phyloP scores from a whole-genome alignment of 1,139 yeast genomes.

The Candida sp. region DNA sequence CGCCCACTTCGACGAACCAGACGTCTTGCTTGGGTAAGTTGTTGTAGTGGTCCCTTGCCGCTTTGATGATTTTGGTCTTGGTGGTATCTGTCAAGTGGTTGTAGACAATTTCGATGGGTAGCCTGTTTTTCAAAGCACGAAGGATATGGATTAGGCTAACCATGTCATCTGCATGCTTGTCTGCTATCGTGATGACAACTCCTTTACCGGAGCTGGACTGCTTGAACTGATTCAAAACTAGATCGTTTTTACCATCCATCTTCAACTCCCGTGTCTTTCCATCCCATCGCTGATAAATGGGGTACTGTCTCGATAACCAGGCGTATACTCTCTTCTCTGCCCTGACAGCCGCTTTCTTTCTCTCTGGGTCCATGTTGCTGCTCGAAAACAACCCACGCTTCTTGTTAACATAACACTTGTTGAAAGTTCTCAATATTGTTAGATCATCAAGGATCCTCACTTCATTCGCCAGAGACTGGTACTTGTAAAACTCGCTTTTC shows the following conservation, averaged over 20 bases:
- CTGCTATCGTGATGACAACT: constrained; percentile 39
- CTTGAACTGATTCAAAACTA: constrained; percentile 15
- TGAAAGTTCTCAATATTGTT: constrained; percentile 46
- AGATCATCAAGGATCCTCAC: constrained; percentile 30
- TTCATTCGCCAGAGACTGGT: not conserved
- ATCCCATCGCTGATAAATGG: constrained; percentile 50
- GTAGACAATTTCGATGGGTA: constrained; percentile 40
- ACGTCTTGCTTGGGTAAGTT: constrained; percentile 41
- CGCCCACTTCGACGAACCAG: constrained; percentile 45
- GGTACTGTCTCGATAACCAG: constrained; percentile 28
- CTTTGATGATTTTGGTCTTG: constrained; percentile 25
- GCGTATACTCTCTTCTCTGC: not conserved
- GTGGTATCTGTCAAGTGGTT: constrained; percentile 25
- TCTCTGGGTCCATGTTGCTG: constrained; percentile 10
- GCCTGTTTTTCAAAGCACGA: constrained; percentile 29
- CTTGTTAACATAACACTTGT: constrained; percentile 42
- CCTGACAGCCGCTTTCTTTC: constrained; percentile 3
- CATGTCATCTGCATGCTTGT: constrained; percentile 30
- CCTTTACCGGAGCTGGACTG: constrained; percentile 32
- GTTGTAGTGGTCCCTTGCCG: constrained; percentile 26
- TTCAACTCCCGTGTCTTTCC: constrained; percentile 41
- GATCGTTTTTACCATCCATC: constrained; percentile 37
- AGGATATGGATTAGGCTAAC: constrained; percentile 32
- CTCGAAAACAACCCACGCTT: constrained; percentile 14
- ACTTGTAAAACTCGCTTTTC: constrained; percentile 29